Evolutionary conservation across 2,329 filamentous ascomycete genomes (phyloP).

Genomic region (Emmonsia crescens): DNA sequence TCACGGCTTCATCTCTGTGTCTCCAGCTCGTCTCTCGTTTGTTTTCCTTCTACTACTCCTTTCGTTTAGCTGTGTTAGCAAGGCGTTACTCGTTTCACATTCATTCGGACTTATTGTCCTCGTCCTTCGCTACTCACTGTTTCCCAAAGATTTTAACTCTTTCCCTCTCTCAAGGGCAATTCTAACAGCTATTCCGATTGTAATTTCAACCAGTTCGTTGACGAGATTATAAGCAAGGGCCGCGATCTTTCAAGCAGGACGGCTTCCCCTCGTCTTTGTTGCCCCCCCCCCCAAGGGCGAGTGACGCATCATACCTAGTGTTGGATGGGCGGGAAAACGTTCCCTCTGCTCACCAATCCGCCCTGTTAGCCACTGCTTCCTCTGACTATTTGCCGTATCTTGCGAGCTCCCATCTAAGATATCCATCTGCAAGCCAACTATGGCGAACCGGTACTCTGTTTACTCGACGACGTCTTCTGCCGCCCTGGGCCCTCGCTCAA

Average conservation of each 20-base stretch:
- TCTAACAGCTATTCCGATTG: background rate
- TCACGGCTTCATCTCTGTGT: background rate
- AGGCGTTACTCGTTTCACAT: background rate
- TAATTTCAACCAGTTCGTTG: background rate
- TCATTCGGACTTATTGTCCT: constrained; percentile 1
- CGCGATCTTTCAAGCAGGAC: background rate
- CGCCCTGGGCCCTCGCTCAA: constrained; percentile 42
- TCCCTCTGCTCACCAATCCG: background rate
- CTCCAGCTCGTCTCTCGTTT: background rate
- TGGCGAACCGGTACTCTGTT: constrained; percentile 52
- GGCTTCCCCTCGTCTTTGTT: background rate
- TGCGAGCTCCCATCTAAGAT: background rate
- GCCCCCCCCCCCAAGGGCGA: background rate
- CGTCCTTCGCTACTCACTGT: background rate
- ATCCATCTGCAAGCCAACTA: constrained; percentile 17
- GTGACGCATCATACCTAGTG: background rate
- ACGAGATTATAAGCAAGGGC: background rate
- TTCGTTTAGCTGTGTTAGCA: background rate
- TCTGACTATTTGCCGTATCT: background rate
- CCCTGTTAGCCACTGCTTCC: background rate
- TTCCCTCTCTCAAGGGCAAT: background rate
- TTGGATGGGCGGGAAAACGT: background rate
- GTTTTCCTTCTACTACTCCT: background rate
- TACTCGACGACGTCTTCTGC: constrained; percentile 52
- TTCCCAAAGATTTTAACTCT: background rate